A percentile compares a stretch with the other conserved stretches of the same genome.
Conservation (phyloP, 78 protist genomes). For the Tieghemostelium lacteum region DNA sequence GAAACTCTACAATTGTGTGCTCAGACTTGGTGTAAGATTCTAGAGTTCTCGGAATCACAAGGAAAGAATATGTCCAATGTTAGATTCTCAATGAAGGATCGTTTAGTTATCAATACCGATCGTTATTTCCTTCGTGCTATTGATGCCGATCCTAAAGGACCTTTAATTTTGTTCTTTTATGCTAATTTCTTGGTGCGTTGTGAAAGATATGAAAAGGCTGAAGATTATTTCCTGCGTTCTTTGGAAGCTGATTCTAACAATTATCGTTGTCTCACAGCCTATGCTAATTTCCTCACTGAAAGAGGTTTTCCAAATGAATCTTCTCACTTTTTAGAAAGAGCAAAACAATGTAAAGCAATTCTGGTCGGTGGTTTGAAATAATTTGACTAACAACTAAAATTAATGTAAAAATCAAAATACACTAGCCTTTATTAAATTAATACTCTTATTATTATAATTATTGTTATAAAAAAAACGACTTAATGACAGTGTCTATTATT, state of each 20-base stretch:
- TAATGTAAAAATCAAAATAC: too few relatives aligned
- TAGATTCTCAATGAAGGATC: constrained; percentile 57
- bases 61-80: constrained; percentile 76
- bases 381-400: neutral
- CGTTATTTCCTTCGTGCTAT: constrained; percentile 72
- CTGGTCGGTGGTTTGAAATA: constrained; percentile 59
- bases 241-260: constrained; percentile 67
- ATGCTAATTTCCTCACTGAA: constrained; percentile 68
- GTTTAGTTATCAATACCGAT: constrained; percentile 63
- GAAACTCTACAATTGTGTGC: constrained; percentile 75
- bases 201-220: constrained; percentile 69
- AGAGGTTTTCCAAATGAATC: constrained; percentile 71
- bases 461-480: too few relatives aligned
- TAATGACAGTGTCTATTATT: too few relatives aligned
- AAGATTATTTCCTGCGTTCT: constrained; percentile 45
- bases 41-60: constrained; percentile 36
- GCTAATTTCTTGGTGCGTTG: constrained; percentile 73
- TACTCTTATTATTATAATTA: too few relatives aligned
- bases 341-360: constrained; percentile 70
- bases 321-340: constrained; percentile 36
- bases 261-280: constrained; percentile 60
- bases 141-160: constrained; percentile 77
- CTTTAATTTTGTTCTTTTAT: constrained; percentile 67
- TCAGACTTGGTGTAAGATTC: constrained; percentile 67
- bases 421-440: too few relatives aligned